phyloP scores from a whole-genome alignment of 2,329 filamentous ascomycete genomes.

The Plenodomus biglobosus region DNA sequence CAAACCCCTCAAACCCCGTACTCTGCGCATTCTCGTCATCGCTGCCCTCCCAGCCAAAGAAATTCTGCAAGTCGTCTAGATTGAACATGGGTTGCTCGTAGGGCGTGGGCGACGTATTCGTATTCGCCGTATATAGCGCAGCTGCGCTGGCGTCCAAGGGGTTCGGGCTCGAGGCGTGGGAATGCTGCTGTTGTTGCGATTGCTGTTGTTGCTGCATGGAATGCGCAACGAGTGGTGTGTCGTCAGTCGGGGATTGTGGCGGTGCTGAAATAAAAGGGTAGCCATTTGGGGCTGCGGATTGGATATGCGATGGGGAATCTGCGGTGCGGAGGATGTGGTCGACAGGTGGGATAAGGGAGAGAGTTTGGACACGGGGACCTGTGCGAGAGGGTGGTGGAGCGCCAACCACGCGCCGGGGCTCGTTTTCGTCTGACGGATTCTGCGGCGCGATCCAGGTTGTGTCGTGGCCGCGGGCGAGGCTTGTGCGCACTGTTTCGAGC shows the following conservation, averaged over 20 bases:
- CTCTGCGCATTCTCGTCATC: constrained; percentile 28
- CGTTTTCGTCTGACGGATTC: constrained; percentile 31
- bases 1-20: constrained; percentile 34
- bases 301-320: constrained; percentile 13
- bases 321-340: constrained; percentile 13
- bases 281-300: constrained; percentile 6
- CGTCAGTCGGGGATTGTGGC: background rate
- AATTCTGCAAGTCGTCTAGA: constrained; percentile 36
- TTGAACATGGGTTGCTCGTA: constrained; percentile 36
- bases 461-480: constrained; percentile 29
- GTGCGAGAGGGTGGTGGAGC: constrained; percentile 16
- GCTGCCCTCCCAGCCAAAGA: constrained; percentile 36
- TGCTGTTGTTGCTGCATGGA: background rate
- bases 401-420: constrained; percentile 25
- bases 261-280: constrained; percentile 15
- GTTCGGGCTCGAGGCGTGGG: too few relatives aligned
- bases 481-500: constrained; percentile 35
- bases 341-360: constrained; percentile 19
- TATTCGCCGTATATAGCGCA: constrained; percentile 12
- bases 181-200: background rate
- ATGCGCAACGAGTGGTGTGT: constrained; percentile 4
- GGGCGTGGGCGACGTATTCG: constrained; percentile 9
- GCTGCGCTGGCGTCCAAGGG: constrained; percentile 11
- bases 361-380: background rate
- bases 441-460: constrained; percentile 35